These are phyloP conservation scores for Miscanthus lutarioriparius DNA, from an alignment of 176 grass and related monocot species.

Conservation along the genomic window DNA sequence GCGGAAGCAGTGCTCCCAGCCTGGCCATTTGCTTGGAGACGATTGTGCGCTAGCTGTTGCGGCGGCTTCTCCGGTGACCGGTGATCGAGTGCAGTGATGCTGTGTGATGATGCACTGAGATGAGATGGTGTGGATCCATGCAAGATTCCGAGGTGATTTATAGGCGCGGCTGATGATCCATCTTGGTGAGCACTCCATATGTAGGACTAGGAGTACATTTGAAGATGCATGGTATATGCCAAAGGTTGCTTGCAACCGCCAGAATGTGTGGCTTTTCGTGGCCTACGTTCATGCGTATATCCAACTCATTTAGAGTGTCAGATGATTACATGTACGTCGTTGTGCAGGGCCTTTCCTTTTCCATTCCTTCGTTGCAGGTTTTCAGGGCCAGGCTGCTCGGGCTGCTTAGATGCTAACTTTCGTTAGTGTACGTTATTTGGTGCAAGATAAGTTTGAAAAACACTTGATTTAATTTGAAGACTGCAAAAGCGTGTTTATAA, in stretches of 20 bases:
- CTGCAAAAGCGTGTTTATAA: no score
- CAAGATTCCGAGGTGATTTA: background rate
- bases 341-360: background rate
- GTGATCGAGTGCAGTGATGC: background rate
- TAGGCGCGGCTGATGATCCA: constrained; percentile 1
- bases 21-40: background rate
- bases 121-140: background rate
- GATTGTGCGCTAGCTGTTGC: background rate
- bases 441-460: background rate
- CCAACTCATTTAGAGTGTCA: no score
- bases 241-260: background rate
- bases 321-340: no score
- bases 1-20: background rate
- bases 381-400: background rate
- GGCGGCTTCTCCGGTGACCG: no score
- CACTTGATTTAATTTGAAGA: no score
- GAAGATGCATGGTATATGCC: background rate
- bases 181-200: background rate
- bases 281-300: background rate
- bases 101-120: background rate
- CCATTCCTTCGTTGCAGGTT: background rate
- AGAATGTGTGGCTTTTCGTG: background rate
- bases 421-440: background rate
- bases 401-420: background rate
- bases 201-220: no score